phyloP scores from a whole-genome alignment of 805 yeast genomes.

The Myxozyma neotropica region DNA sequence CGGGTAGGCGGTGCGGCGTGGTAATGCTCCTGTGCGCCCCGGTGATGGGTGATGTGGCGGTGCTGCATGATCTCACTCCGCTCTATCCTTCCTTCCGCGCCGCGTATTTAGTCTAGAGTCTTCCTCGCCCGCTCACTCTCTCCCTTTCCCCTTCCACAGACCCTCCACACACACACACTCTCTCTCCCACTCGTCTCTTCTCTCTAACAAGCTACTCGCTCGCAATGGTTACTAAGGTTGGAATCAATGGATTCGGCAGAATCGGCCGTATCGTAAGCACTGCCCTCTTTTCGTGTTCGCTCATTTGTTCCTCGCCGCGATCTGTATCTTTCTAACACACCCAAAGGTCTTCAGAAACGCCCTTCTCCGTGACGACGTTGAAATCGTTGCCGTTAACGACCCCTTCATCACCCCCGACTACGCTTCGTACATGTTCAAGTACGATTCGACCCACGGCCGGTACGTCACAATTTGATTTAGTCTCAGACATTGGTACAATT shows the following conservation, averaged over 20 bases:
- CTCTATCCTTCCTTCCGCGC: slow-evolving; percentile 1
- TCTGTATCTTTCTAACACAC: not conserved
- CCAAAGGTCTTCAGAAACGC: slow-evolving; percentile 66
- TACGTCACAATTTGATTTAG: slow-evolving; percentile 1
- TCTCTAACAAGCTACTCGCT: not conserved
- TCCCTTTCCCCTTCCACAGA: slow-evolving; percentile 5
- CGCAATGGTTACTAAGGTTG: slow-evolving; percentile 57
- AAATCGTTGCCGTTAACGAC: slow-evolving; percentile 86
- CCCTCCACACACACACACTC: slow-evolving; percentile 2
- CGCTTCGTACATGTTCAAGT: slow-evolving; percentile 94
- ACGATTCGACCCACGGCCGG: slow-evolving; percentile 90
- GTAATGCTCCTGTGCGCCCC: slow-evolving; percentile 1
- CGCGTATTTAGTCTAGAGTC: slow-evolving; percentile 13
- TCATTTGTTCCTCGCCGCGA: not conserved
- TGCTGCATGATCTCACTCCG: slow-evolving; percentile 14
- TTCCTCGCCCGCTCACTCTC: not conserved
- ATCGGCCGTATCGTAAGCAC: slow-evolving; percentile 76
- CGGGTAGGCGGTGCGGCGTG: slow-evolving; percentile 8
- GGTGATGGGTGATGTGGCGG: slow-evolving; percentile 21
- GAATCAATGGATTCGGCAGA: slow-evolving; percentile 95
- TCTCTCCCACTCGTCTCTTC: not conserved
- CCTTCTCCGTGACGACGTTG: slow-evolving; percentile 68
- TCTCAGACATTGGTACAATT: not conserved
- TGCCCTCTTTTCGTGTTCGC: not conserved
- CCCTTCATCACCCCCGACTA: slow-evolving; percentile 88